Base-by-base conservation (phyloP, 179 eudicot genomes). In the Beta corolliflora region DNA sequence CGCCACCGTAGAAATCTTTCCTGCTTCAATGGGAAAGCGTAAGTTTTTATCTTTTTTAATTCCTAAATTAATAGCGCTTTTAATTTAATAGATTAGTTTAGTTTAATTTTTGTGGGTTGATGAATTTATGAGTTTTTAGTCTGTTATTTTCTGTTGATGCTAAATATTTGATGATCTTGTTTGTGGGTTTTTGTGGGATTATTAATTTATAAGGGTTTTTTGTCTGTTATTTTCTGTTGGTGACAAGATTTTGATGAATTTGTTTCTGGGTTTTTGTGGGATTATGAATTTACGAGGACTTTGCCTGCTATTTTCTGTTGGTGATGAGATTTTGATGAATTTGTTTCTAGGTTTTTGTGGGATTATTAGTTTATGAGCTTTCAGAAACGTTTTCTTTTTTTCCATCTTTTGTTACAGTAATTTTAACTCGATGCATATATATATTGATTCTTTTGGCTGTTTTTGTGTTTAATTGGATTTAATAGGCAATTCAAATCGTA, bases 401-500 rank as follows among this genome's bases (percentile, higher is more conserved):
- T 3, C 41, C 41, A 0, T 36, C 41, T 36, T 36, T 36, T 36
- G 41, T 36, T 36, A 0, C 41, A 36, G 9, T n/a, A 16, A 13
- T 61, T 71, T 58, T 18, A 59, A 36, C 45, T 78, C 72, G 48
- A 56, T n/a, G n/a, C 36, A 44, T 16, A n/a, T 45, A 15, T 46
- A 61, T 63, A 61, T 36, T 74, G 12, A 21, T 46, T n/a, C 19
- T 16, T 79, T 60, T 23, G n/a, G 13, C n/a, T 36, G n/a, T 65
- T 19, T 71, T 69, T 56, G 19, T 25, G 5, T 52, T 64, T 21
- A 44, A 21, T 25, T 64, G 69, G 16, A 58, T 74, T 82, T 29
- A 9, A 13, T 79, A 95, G 98, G 93, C 88, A 88, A 86, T 90
- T 88, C 95, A 41, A 89, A 86, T 71, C 90, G 93, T 89, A 95